These are phyloP conservation scores for Colletotrichum truncatum DNA, from an alignment of 2,329 filamentous ascomycete species.

Conservation along the genomic window DNA sequence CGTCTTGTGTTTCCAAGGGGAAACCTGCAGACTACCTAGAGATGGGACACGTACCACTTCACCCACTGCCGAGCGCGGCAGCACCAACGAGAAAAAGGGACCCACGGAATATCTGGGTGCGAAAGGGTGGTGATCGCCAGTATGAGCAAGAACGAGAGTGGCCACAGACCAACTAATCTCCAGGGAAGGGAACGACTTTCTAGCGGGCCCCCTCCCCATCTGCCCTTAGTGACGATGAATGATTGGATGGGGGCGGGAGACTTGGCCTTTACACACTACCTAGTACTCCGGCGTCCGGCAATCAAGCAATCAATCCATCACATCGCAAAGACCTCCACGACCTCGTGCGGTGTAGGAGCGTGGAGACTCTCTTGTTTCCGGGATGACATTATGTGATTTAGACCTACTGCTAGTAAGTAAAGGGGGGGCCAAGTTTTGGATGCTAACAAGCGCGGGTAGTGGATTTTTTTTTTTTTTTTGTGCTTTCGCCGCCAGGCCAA, in stretches of 20 bases:
- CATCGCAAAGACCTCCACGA: too few species aligned
- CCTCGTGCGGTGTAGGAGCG: not conserved
- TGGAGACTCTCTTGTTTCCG: not conserved
- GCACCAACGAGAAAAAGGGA: not conserved
- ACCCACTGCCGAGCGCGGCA: constrained; percentile 9
- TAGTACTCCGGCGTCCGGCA: constrained; percentile 10
- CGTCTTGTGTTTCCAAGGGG: not conserved
- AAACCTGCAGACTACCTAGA: constrained; percentile 1
- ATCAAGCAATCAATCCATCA: constrained; percentile 16
- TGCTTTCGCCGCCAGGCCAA: not conserved
- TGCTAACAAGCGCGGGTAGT: not conserved
- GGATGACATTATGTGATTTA: not conserved
- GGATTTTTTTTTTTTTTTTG: too few species aligned
- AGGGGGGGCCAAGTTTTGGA: not conserved
- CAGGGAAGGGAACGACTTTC: not conserved
- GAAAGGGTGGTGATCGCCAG: constrained; percentile 1
- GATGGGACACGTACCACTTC: not conserved
- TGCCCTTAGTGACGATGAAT: not conserved
- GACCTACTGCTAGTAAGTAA: not conserved
- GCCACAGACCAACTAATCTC: constrained; percentile 5
- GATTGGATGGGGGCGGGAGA: not conserved
- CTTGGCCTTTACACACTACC: not conserved
- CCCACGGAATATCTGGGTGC: not conserved
- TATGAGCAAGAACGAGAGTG: not conserved
- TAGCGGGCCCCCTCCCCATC: not conserved